Base-by-base conservation (phyloP, 345 rosid species). In the Arabidopsis suecica region DNA sequence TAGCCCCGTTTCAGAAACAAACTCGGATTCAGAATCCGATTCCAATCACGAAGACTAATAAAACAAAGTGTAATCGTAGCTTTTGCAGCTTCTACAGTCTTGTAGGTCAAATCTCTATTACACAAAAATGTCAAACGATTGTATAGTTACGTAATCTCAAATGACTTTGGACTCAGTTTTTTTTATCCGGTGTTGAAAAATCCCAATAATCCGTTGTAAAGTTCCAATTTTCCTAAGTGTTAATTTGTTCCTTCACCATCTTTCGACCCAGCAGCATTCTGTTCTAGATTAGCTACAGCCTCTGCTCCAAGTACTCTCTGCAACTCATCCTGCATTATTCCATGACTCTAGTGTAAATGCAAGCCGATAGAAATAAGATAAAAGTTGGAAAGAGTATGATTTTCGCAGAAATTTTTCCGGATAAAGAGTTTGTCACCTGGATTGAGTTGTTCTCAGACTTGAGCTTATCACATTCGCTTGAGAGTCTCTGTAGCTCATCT, bases 401-500 rank as follows among this genome's bases (percentile, higher is more conserved):
- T 30, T n/a, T 63, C 5, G 18, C 18, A 16, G 18, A 16, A 16
- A 16, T 16, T 16, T 16, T 16, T 16, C 18, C 18, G 0, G 34
- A 13, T 4, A 1, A 1, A 12, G 61, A 28, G n/a, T 33, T 25
- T 55, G 5, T 62, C 40, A 79, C 99, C 97, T 93, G 90, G n/a
- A 96, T 87, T 22, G 94, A 85, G 64, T 66, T 78, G 60, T 96
- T 96, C 77, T 92, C 97, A 0, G 96, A 75, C 77, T 88, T 85
- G 59, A 96, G 98, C 84, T 92, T 89, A 79, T 88, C 87, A 65
- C 99, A 93, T 64, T 96, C 93, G 25, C 86, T 85, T 1, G 97
- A 92, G 70, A 96, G 90, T 82, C 86, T 86, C 63, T 87, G 87
- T 41, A 92, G 76, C 81, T 96, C 99, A 30, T 91, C 94, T 80